phyloP scores from a whole-genome alignment of 2,329 filamentous ascomycete species.

The Diaporthe velutina region DNA sequence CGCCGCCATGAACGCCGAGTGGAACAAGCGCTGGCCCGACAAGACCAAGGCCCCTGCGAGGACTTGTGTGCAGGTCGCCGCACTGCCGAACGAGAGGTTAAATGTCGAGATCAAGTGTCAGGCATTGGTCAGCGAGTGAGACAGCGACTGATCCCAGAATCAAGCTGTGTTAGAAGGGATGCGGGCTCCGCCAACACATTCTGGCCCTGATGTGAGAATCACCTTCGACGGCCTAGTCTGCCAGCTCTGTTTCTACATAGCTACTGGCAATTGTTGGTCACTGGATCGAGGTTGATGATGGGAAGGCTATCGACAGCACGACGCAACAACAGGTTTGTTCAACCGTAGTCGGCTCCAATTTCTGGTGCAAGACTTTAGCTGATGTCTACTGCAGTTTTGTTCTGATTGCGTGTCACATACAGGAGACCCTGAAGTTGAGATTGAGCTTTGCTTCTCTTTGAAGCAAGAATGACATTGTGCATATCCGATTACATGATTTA shows the following conservation, averaged over 20 bases:
- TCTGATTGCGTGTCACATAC: neutral
- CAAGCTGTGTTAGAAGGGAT: neutral
- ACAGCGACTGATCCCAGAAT: too few species aligned
- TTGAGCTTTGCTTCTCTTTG: neutral
- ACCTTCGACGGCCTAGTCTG: neutral
- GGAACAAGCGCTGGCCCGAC: constrained; percentile 52
- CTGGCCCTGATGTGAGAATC: neutral
- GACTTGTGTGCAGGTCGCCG: constrained; percentile 51
- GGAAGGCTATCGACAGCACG: neutral
- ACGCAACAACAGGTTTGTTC: neutral
- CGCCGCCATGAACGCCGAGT: constrained; percentile 51
- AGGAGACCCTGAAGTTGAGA: too few species aligned
- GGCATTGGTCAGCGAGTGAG: constrained; percentile 34
- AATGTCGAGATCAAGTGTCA: constrained; percentile 52
- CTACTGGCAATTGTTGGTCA: neutral
- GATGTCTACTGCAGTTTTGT: neutral
- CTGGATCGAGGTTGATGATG: neutral
- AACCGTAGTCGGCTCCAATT: neutral
- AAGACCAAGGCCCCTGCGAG: constrained; percentile 48
- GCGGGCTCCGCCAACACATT: too few species aligned
- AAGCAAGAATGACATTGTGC: neutral
- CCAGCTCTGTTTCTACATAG: neutral
- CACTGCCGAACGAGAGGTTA: constrained; percentile 48
- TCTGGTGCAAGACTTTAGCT: neutral
- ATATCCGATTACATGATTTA: too few species aligned